phyloP scores from a whole-genome alignment of 2,329 filamentous ascomycete species.

The Pyricularia sp. region DNA sequence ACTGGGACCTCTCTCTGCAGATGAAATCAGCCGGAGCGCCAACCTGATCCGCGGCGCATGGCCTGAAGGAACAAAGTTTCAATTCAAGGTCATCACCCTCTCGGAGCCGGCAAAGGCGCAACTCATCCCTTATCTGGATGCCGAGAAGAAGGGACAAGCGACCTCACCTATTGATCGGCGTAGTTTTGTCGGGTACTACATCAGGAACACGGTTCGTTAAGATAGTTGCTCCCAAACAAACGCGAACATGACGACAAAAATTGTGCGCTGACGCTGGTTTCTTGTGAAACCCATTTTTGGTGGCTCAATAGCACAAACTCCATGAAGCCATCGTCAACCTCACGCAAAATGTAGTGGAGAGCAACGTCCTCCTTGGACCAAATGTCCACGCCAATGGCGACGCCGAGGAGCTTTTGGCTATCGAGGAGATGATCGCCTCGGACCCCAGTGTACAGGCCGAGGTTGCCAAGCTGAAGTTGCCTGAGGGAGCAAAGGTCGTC shows the following conservation, averaged over 20 bases:
- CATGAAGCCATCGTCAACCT: constrained; percentile 51
- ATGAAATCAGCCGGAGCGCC: constrained; percentile 44
- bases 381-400: constrained; percentile 51
- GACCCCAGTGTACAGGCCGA: constrained; percentile 49
- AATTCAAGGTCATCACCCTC: constrained; percentile 56
- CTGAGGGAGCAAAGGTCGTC: constrained; percentile 47
- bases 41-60: constrained; percentile 41
- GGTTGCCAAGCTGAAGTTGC: constrained; percentile 52
- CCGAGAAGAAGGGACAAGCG: constrained; percentile 30
- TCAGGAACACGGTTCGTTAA: constrained; percentile 44
- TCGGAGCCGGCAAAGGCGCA: constrained; percentile 45
- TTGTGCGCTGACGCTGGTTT: too few species aligned
- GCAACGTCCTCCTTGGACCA: constrained; percentile 47
- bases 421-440: constrained; percentile 45
- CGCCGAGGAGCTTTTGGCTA: constrained; percentile 47
- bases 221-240: too few species aligned
- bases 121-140: constrained; percentile 38
- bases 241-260: too few species aligned
- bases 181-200: constrained; percentile 48
- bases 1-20: constrained; percentile 46
- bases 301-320: constrained; percentile 42
- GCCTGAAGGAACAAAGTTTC: constrained; percentile 43
- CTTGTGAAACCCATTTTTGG: not conserved
- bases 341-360: constrained; percentile 37
- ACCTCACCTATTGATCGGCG: constrained; percentile 35